Evolutionary conservation across 1,284 basidiomycete genomes (phyloP), one percentile per base, ranked within the genome.

Genomic region (Pterula multifida): DNA sequence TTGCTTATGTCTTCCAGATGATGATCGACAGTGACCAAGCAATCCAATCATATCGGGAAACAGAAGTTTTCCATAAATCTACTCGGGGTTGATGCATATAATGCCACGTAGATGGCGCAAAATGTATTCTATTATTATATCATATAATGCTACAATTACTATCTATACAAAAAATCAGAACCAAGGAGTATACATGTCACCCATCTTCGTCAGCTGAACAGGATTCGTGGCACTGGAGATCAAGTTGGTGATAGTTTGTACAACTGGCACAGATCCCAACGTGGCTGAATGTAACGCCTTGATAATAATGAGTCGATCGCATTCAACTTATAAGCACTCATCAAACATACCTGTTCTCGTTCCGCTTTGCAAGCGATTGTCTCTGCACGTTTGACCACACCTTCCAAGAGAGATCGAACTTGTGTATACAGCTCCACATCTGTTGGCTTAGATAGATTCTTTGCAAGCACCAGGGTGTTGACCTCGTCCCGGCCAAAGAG

Each of bases 401-500:
- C 77, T 3, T 92, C 84, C 26, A 90, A 84, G 56, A 91, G 91
- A 39, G 71, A 70, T 6, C 77, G 68, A 12, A 94, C 86, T 48
- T 79, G 73, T 49, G 79, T 73, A 25, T 85, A 80, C 67, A 89
- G 83, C 48, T 70, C 64, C 17, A 68, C 54, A 58, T 92, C 89
- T 32, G 75, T 67, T 17, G 72, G 69, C 50, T 73, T 71, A 22
- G 68, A 66, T 45, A 75, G 73, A 50, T 25, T 13, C 26, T 71
- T 68, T 25, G 63, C 11, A 12, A 68, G 70, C 53, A 83, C 57
- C 85, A 86, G 91, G 13, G 78, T 75, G 57, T 81, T 77, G 48
- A 97, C 85, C 67, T 99, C 96, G 63, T 99, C 96, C 25, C 93
- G 79, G 22, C 90, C 81, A 63, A 97, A 97, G 49, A 97, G 72